Evolutionary conservation across 2,329 filamentous ascomycete genomes (phyloP).

Genomic region (Harringtonia lauricola): DNA sequence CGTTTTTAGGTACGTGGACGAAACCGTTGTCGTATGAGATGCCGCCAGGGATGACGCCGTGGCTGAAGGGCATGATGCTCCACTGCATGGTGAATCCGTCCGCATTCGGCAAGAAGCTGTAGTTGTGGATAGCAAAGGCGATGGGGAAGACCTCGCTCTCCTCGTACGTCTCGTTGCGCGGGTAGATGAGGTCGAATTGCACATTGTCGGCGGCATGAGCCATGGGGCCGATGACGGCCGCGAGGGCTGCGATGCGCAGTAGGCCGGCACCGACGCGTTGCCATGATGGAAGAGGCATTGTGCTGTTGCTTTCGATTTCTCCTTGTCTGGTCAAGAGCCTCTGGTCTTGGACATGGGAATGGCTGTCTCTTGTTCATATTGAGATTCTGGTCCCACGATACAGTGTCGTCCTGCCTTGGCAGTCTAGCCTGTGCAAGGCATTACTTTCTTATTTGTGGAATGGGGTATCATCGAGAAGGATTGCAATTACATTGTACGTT

Average conservation of each 20-base stretch:
- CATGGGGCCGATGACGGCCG: neutral
- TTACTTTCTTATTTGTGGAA: no score
- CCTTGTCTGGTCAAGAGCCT: no score
- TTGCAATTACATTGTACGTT: no score
- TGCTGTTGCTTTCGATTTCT: neutral
- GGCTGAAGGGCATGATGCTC: neutral
- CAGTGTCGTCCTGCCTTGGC: no score
- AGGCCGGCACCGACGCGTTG: neutral
- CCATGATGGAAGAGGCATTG: neutral
- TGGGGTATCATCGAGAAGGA: no score
- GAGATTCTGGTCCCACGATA: no score
- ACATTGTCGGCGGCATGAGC: neutral
- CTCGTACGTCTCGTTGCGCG: slow-evolving; percentile 10
- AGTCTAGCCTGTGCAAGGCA: no score
- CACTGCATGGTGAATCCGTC: neutral
- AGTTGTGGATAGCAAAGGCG: slow-evolving; percentile 5
- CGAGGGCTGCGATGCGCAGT: neutral
- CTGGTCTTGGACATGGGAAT: no score
- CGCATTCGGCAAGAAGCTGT: neutral
- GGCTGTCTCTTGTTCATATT: no score
- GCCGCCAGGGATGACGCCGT: neutral
- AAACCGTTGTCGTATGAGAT: neutral
- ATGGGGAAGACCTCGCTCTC: slow-evolving; percentile 6
- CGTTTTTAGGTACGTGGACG: neutral
- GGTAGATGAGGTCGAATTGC: slow-evolving; percentile 8